These are phyloP conservation scores for Phoma sp. DNA, from an alignment of 2,329 filamentous ascomycete species.

Conservation along the genomic window DNA sequence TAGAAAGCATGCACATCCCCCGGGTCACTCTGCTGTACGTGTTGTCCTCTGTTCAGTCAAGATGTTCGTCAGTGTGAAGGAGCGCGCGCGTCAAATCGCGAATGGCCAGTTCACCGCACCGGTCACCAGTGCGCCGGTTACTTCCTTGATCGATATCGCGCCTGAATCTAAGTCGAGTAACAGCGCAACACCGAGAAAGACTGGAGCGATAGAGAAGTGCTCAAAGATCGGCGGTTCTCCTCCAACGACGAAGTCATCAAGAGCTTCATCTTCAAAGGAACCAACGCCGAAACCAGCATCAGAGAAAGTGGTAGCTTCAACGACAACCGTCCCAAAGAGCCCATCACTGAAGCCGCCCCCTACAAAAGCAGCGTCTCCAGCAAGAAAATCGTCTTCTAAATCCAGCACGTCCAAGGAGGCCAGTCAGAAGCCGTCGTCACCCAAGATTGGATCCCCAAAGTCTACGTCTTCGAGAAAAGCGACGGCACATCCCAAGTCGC, in stretches of 20 bases:
- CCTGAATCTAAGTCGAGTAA: constrained; percentile 3
- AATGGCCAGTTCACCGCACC: constrained; percentile 16
- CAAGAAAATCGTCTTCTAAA: constrained; percentile 12
- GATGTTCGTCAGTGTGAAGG: constrained; percentile 25
- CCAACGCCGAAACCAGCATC: not conserved
- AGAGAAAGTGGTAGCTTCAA: not conserved
- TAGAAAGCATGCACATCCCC: constrained; percentile 16
- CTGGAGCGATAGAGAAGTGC: not conserved
- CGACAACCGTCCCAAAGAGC: not conserved
- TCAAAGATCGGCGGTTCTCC: not conserved
- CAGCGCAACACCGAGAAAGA: constrained; percentile 3
- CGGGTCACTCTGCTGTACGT: constrained; percentile 11
- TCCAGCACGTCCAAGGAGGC: not conserved
- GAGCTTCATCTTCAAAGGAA: constrained; percentile 2
- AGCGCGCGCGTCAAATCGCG: constrained; percentile 21
- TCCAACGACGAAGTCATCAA: constrained; percentile 1
- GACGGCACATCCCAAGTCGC: not conserved
- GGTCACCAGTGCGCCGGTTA: not conserved
- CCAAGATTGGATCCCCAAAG: constrained; percentile 1
- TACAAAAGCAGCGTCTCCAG: not conserved
- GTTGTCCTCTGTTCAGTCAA: constrained; percentile 2
- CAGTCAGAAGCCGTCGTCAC: not conserved
- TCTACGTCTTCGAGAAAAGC: not conserved
- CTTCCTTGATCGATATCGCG: constrained; percentile 3
- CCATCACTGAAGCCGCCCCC: not conserved